Percentiles rank a stretch among this genome's conserved stretches.
phyloP scores from a whole-genome alignment of 768 basidiomycete genomes.

The Termitomyces sp. region DNA sequence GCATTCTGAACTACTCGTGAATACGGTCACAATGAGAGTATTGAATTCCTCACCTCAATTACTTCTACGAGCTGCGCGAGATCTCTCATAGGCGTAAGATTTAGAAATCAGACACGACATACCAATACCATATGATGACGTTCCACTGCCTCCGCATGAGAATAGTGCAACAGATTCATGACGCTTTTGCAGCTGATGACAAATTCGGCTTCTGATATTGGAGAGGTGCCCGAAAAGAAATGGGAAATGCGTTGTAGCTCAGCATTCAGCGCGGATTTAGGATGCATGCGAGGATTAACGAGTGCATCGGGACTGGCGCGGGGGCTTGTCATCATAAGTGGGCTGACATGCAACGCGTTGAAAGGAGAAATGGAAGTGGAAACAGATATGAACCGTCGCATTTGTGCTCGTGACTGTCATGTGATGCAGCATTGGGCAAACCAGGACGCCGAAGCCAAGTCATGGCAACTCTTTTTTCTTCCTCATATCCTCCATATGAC shows the following conservation, averaged over 20 bases:
- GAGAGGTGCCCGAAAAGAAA: slow-evolving; percentile 4
- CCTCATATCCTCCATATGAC: slow-evolving; percentile 68
- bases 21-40: background rate
- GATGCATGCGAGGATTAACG: background rate
- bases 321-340: background rate
- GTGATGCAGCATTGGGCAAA: background rate
- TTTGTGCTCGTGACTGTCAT: slow-evolving; percentile 2
- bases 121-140: slow-evolving; percentile 5
- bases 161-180: slow-evolving; percentile 10
- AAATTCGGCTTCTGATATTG: slow-evolving; percentile 16
- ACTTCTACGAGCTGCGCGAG: slow-evolving; percentile 13
- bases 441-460: background rate
- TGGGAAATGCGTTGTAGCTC: slow-evolving; percentile 11
- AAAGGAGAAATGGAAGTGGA: background rate
- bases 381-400: background rate
- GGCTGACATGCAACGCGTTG: background rate
- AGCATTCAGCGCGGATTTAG: background rate
- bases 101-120: background rate
- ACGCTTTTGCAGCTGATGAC: slow-evolving; percentile 13
- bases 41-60: slow-evolving; percentile 5
- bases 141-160: slow-evolving; percentile 1
- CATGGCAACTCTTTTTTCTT: slow-evolving; percentile 26
- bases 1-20: slow-evolving; percentile 5
- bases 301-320: background rate
- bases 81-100: background rate